Evolutionary conservation across 768 basidiomycete species (phyloP).

Genomic region (Lentinula aciculospora): DNA sequence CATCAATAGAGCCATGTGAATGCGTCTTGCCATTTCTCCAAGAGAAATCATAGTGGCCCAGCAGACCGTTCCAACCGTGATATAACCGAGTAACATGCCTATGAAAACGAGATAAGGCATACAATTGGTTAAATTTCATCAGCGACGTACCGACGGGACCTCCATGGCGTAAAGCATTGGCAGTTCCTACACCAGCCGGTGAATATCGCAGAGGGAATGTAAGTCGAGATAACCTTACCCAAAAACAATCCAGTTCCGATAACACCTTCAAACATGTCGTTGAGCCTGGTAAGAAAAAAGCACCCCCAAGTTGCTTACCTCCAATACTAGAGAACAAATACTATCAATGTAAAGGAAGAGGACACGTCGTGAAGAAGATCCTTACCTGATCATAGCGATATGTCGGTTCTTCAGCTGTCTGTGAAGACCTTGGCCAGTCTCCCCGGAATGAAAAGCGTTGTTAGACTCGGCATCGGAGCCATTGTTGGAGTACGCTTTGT

Average conservation of each 20-base stretch:
- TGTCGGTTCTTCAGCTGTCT: conserved; percentile 74
- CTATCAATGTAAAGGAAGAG: not conserved
- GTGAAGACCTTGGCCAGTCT: conserved; percentile 24
- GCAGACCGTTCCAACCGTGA: conserved; percentile 59
- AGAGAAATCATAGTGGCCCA: conserved; percentile 35
- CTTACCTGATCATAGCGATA: conserved; percentile 74
- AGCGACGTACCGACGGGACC: conserved; percentile 56
- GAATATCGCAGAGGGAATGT: conserved; percentile 31
- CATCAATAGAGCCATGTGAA: conserved; percentile 17
- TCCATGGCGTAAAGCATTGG: conserved; percentile 35
- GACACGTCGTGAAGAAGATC: not conserved
- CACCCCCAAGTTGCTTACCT: not conserved
- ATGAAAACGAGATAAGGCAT: not conserved
- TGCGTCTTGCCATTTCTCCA: conserved; percentile 25
- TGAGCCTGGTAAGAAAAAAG: conserved; percentile 1
- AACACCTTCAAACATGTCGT: conserved; percentile 36
- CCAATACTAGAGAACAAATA: not conserved
- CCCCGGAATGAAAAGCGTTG: not conserved
- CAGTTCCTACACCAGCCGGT: not conserved
- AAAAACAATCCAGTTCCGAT: conserved; percentile 64
- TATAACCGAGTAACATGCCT: conserved; percentile 70
- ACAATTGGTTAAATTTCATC: not conserved
- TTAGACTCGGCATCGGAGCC: conserved; percentile 1
- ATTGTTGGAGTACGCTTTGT: not conserved
- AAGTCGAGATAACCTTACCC: conserved; percentile 23